Conservation (phyloP, 306 rosid species). For the Albizia julibrissin region DNA sequence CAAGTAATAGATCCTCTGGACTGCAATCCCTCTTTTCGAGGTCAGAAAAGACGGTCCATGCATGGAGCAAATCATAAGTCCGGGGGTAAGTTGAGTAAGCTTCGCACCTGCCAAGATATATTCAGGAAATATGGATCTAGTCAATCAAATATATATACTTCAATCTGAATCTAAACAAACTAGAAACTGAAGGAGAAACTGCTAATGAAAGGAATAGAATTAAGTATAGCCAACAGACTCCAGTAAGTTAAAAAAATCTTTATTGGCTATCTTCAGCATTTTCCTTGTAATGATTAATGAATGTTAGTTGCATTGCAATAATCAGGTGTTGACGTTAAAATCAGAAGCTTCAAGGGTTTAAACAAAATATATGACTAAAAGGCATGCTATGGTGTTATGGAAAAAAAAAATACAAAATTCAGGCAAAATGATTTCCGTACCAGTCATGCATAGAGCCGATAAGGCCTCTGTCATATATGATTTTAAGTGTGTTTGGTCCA, state of each 20-base stretch:
- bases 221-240: background rate
- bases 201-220: background rate
- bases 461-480: slow-evolving; percentile 92
- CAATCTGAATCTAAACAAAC: slow-evolving; percentile 10
- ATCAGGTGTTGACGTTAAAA: background rate
- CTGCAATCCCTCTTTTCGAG: slow-evolving; percentile 74
- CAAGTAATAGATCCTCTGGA: slow-evolving; percentile 71
- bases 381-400: background rate
- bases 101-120: slow-evolving; percentile 42
- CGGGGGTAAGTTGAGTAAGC: slow-evolving; percentile 95
- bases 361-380: slow-evolving; percentile 13
- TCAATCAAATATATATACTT: slow-evolving; percentile 24
- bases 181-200: background rate
- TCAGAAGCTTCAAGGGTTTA: background rate
- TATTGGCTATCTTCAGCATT: background rate
- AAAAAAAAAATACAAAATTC: background rate
- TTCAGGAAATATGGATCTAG: slow-evolving; percentile 19
- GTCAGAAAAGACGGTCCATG: slow-evolving; percentile 82
- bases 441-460: slow-evolving; percentile 81
- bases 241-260: slow-evolving; percentile 4
- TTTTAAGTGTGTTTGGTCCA: slow-evolving; percentile 85
- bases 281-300: background rate
- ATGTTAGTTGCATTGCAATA: background rate
- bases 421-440: slow-evolving; percentile 43
- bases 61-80: slow-evolving; percentile 88